phyloP scores from a whole-genome alignment of 768 basidiomycete species.

The Suillus variegatus region DNA sequence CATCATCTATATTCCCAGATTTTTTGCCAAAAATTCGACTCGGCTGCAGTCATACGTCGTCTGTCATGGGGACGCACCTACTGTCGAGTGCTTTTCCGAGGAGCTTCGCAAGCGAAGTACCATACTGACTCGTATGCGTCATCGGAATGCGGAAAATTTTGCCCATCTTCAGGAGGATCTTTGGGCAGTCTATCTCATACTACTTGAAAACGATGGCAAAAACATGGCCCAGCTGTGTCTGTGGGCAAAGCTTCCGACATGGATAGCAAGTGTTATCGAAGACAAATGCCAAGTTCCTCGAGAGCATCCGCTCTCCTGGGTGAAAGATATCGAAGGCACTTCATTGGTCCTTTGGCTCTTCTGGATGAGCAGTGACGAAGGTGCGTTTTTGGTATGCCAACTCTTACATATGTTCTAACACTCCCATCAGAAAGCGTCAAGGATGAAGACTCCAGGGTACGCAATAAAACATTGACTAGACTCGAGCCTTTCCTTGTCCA shows the following conservation, averaged over 20 bases:
- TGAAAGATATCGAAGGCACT: conserved; percentile 34
- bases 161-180: conserved; percentile 39
- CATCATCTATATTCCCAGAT: conserved; percentile 43
- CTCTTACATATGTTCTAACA: conserved; percentile 15
- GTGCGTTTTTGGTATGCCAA: conserved; percentile 26
- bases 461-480: conserved; percentile 30
- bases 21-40: conserved; percentile 49
- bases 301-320: conserved; percentile 15
- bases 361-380: conserved; percentile 46
- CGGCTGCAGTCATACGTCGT: conserved; percentile 39
- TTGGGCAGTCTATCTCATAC: conserved; percentile 57
- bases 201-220: conserved; percentile 51
- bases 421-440: conserved; percentile 32
- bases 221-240: conserved; percentile 44
- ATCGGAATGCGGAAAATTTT: conserved; percentile 15
- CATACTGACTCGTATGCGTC: conserved; percentile 44
- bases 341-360: conserved; percentile 47
- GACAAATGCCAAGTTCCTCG: conserved; percentile 20
- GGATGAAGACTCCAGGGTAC: conserved; percentile 29
- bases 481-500: conserved; percentile 42
- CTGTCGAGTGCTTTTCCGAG: conserved; percentile 36
- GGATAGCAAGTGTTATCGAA: conserved; percentile 22
- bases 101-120: conserved; percentile 47
- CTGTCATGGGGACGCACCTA: conserved; percentile 39
- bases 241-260: conserved; percentile 41